These are phyloP conservation scores for Colletotrichum nymphaeae DNA, from an alignment of 2,329 filamentous ascomycete species.

Conservation along the genomic window DNA sequence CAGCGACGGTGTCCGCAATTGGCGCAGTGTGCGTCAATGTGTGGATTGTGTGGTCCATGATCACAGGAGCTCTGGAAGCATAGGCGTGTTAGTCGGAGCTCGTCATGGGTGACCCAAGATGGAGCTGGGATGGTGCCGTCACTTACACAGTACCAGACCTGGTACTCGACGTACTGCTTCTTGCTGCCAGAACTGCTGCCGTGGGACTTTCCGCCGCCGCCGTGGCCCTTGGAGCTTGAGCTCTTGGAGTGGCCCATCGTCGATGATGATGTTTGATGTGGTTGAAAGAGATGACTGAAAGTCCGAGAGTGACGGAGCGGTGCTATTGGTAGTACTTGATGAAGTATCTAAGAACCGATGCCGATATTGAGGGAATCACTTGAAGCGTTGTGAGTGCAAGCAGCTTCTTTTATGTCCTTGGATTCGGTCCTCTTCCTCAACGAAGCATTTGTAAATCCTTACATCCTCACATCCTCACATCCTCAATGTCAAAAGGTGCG, in stretches of 20 bases:
- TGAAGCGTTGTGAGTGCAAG: not conserved
- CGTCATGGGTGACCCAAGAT: no score
- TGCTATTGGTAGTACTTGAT: not conserved
- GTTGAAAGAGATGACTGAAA: not conserved
- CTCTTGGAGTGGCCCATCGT: not conserved
- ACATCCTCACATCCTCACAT: not conserved
- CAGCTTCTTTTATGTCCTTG: not conserved
- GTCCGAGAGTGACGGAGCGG: not conserved
- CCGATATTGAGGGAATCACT: not conserved
- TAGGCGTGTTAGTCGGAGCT: not conserved
- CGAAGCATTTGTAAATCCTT: not conserved
- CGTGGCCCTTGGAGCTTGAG: not conserved
- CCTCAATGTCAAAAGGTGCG: no score
- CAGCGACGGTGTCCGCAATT: slow-evolving; percentile 10
- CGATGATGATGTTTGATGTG: not conserved
- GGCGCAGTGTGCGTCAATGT: not conserved
- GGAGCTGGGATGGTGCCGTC: not conserved
- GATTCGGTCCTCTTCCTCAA: not conserved
- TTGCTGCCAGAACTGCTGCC: not conserved
- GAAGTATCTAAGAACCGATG: not conserved
- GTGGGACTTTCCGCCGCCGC: not conserved
- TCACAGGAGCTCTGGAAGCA: not conserved
- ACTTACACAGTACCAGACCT: slow-evolving; percentile 21
- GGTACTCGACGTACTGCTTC: not conserved
- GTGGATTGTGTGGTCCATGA: not conserved